Evolutionary conservation across 2,329 filamentous ascomycete species (phyloP), one percentile per base, ranked within the genome.

Genomic region (Byssothecium circinans): DNA sequence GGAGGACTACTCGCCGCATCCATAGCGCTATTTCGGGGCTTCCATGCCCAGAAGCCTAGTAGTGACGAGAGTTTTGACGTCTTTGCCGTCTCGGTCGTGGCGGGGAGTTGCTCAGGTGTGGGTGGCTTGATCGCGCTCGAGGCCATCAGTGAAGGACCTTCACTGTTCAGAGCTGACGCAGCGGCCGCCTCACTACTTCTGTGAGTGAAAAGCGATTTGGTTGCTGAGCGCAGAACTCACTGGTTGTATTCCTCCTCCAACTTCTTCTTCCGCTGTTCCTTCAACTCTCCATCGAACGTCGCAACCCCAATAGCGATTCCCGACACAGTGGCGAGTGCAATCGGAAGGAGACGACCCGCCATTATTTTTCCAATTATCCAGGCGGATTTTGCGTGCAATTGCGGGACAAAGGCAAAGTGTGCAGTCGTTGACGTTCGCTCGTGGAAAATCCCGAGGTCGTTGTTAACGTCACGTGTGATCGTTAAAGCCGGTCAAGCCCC

Each of bases 11-110:
- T 83, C 74, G 81, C 83, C 87, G 41, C 72, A 79, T n/a, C 72
- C 74, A 57, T 80, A 78, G 8, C 75, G 43, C 78, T 81, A 62
- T 88, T 87, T 8, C 78, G 78, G 33, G 78, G 78, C 23, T 54
- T 48, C 4, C 67, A 69, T 20, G 65, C 67, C 67, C 67, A 68
- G 10, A 68, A 50, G 1, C 67, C 64, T 10, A 69, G 41, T 34
- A 60, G 42, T 35, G 63, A 66, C 17, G 62, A 62, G 14, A 56
- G 34, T 18, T 39, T 42, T 18, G 52, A 53, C 20, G 46, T 8
- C 15, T 37, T 46, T 29, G 39, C 22, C 10, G 43, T 25, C 27
- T 56, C 56, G 15, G 50, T 48, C 30, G 49, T 40, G 15, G 34
- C 32, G 12, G 49, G 47, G 23, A 49, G n/a, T 22, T 48, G 54